Evolutionary conservation across 441 rosid species (phyloP).

Genomic region (Macaranga tanarius): DNA sequence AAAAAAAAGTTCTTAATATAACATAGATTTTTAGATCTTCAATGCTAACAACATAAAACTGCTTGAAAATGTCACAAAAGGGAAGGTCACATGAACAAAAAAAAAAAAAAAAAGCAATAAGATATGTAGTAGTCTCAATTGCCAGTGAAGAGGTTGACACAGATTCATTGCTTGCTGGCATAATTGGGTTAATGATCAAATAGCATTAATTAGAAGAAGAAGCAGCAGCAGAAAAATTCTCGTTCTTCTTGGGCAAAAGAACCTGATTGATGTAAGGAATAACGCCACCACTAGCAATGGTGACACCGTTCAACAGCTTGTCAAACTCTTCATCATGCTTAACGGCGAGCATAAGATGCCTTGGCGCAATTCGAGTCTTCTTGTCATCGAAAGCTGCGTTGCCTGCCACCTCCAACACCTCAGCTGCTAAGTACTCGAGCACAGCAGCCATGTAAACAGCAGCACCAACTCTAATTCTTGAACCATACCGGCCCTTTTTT

Average conservation of each 20-base stretch:
- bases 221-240: too few species aligned
- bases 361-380: background rate
- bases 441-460: conserved; percentile 15
- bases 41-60: too few species aligned
- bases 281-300: background rate
- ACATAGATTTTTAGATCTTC: too few species aligned
- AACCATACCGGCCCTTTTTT: background rate
- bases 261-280: background rate
- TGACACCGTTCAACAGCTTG: background rate
- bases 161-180: background rate
- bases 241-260: conserved; percentile 5
- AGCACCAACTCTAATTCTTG: background rate
- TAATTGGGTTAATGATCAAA: background rate
- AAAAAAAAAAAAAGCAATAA: too few species aligned
- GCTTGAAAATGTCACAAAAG: too few species aligned
- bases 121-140: too few species aligned
- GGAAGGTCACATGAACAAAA: too few species aligned
- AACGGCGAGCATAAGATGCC: background rate
- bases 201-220: too few species aligned
- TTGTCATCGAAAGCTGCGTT: background rate
- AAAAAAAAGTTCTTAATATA: too few species aligned
- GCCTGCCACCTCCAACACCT: conserved; percentile 17
- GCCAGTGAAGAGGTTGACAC: too few species aligned
- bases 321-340: background rate
- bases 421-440: conserved; percentile 14